Base-by-base conservation (phyloP, 495 filamentous ascomycete genomes). In the Tricharina praecox region DNA sequence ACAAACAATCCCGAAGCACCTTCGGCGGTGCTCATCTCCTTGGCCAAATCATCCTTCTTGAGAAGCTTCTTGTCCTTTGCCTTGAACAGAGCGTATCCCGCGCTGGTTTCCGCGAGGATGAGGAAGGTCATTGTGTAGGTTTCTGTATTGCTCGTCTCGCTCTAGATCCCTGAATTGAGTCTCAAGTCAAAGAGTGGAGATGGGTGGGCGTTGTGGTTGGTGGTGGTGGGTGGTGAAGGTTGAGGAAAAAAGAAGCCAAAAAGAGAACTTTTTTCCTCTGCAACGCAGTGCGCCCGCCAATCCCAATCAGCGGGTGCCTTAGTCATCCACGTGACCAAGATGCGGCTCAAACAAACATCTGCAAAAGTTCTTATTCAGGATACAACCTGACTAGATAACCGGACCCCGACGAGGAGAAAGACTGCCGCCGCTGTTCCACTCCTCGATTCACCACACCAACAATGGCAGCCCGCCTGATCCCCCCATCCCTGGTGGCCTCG, bases 61-160 rank as follows among this genome's bases (percentile, higher is more conserved):
- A 99, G 72, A 34, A 96, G 73, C 73, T 94, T 96, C 74, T 93
- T 94, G 77, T 93, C 87, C 64, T 82, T 83, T 23, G 92, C 82
- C 70, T 99, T 96, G 70, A 96, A 82, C 59, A 97, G 75, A 62
- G 86, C 92, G 72, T 94, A 95, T 54, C 92, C 90, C 54, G 88
- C 92, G 65, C 79, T 81, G 59, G 90, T 97, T 68, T 97, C 90
- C 48, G 81, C 80, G 48, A 92, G 75, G 65, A 84, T 79, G 63
- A 85, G 81, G 55, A 82, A 74, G 66, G 77, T 76, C 82, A 85
- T 85, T 56, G 47, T 47, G 34, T 23, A 21, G 25, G n/a, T n/a
- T n/a, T n/a, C n/a, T n/a, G n/a, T n/a, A n/a, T n/a, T n/a, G n/a
- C n/a, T n/a, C n/a, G n/a, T n/a, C n/a, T n/a, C n/a, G n/a, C n/a